Conservation (phyloP, 352 stramenopile species). For the Globisporangium orthogonon region DNA sequence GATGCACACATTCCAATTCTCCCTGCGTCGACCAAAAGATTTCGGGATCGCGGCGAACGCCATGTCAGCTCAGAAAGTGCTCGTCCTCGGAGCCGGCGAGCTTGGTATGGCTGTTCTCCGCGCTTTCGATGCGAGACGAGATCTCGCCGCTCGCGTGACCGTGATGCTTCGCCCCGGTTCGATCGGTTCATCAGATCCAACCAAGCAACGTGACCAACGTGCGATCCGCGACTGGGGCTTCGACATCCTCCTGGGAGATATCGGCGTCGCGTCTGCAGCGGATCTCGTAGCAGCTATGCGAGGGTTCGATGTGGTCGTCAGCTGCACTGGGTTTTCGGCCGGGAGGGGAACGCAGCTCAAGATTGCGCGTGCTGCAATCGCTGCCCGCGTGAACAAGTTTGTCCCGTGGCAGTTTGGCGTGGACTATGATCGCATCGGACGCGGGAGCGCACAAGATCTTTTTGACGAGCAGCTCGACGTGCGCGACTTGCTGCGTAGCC, state of each 20-base stretch:
- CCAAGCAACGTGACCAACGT: too few relatives aligned
- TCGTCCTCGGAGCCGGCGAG: conserved; percentile 9
- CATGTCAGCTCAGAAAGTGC: conserved; percentile 3
- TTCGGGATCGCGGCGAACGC: too few relatives aligned
- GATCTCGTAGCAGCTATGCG: neutral
- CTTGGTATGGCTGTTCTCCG: conserved; percentile 6
- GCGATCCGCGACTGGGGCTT: too few relatives aligned
- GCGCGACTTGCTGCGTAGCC: conserved; percentile 11
- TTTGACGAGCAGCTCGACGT: conserved; percentile 14
- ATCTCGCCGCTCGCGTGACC: too few relatives aligned
- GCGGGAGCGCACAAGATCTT: conserved; percentile 6
- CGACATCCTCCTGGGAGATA: too few relatives aligned
- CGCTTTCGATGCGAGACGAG: conserved; percentile 1
- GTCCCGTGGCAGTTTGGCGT: conserved; percentile 14
- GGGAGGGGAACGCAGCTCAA: conserved; percentile 10
- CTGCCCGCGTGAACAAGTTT: conserved; percentile 5
- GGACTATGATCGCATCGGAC: conserved; percentile 12
- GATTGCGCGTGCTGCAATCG: conserved; percentile 8
- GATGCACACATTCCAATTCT: too few relatives aligned
- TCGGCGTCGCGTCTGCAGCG: too few relatives aligned
- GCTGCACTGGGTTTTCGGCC: conserved; percentile 11
- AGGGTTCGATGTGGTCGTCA: conserved; percentile 6
- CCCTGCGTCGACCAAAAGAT: too few relatives aligned
- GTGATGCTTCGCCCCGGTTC: too few relatives aligned
- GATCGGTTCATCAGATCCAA: too few relatives aligned